phyloP scores from a whole-genome alignment of 1,284 basidiomycete genomes.

The Lignosus rhinocerotis region DNA sequence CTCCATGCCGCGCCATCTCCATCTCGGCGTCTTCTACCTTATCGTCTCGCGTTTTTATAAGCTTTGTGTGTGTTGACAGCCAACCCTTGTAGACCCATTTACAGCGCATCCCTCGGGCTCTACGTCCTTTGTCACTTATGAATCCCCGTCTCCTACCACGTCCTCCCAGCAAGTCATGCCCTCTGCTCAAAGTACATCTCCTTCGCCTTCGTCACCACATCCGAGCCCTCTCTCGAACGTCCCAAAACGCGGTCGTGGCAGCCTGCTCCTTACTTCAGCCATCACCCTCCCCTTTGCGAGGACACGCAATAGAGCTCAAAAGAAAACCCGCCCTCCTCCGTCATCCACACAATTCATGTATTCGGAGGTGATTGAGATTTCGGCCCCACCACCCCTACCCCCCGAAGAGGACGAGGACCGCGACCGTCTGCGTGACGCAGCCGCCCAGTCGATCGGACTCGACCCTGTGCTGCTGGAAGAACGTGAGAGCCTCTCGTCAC shows the following conservation, averaged over 20 bases:
- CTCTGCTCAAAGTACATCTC: not conserved
- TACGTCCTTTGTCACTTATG: conserved; percentile 33
- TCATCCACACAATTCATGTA: conserved; percentile 42
- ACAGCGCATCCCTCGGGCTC: conserved; percentile 32
- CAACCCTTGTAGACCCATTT: conserved; percentile 29
- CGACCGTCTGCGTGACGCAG: conserved; percentile 67
- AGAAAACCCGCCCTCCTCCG: conserved; percentile 37
- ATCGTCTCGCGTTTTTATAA: conserved; percentile 7
- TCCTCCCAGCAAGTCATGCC: conserved; percentile 12
- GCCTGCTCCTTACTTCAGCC: conserved; percentile 22
- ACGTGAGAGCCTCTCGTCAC: conserved; percentile 22
- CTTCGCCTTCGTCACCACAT: conserved; percentile 18
- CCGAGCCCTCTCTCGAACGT: conserved; percentile 12
- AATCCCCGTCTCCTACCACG: conserved; percentile 15
- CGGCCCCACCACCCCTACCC: conserved; percentile 42
- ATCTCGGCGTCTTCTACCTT: conserved; percentile 6
- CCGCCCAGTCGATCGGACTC: conserved; percentile 74
- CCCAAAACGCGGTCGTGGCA: conserved; percentile 28
- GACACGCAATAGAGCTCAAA: conserved; percentile 45
- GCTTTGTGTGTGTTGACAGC: conserved; percentile 13
- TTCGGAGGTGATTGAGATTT: conserved; percentile 73
- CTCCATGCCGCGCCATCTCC: conserved; percentile 8
- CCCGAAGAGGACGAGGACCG: conserved; percentile 71
- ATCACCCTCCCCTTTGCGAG: conserved; percentile 21
- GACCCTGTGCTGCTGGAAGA: conserved; percentile 38